Base-by-base conservation (phyloP, 169 alveolate species). In the Cryptosporidium canis region DNA sequence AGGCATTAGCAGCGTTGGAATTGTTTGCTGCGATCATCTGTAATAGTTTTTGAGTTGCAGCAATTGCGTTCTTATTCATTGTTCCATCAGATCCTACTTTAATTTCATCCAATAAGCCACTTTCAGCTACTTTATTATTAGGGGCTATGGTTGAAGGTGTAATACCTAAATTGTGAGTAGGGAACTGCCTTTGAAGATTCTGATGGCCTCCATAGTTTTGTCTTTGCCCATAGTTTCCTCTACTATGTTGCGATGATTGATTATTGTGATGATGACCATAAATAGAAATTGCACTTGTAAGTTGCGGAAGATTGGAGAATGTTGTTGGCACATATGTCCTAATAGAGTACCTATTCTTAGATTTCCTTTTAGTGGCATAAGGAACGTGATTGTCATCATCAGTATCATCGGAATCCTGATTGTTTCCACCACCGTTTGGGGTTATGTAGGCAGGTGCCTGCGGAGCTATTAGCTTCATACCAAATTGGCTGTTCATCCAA, bases 21-120 rank as follows among this genome's bases (percentile, higher is more conserved):
- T 77, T 77, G 37, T 77, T 77, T 24, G 87, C 66, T 14, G 87
- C 61, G n/a, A 77, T 77, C 87, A 77, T 77, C n/a, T 77, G 87
- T 9, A 77, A 45, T n/a, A 77, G 63, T 16, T 77, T 77, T 27
- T 77, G 87, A 2, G 87, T 61, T 8, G 87, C 87, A 4, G 51
- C 64, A 7, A 77, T 77, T 12, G 87, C 65, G n/a, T 63, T 44
- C 72, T 55, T 65, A 27, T 63, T 77, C 35, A 77, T 14, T 12
- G 72, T 39, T 16, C 87, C 87, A 21, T 77, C 87, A 29, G 70
- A 39, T 2, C 87, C 65, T 5, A 58, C 63, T 29, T 77, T 77
- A 14, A 61, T 58, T 12, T 77, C 72, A 43, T 77, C 71, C 4
- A 58, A 18, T 11, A 61, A 33, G 21, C 51, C 37, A 24, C 83